Evolutionary conservation across 1,284 basidiomycete genomes (phyloP), one percentile per base, ranked within the genome.

Genomic region (Trametes pubescens): DNA sequence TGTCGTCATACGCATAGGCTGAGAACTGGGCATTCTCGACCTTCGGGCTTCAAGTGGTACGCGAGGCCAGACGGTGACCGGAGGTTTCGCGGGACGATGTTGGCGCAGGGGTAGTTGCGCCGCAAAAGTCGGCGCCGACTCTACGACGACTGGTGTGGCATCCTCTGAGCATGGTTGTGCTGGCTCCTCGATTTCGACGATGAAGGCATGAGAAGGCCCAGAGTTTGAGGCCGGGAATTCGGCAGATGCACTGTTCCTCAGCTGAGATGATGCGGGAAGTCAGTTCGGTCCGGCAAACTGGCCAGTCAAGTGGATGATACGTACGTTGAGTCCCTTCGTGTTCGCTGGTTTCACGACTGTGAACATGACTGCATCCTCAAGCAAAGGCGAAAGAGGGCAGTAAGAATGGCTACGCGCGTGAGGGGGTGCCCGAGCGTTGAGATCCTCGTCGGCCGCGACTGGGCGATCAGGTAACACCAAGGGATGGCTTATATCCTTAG

Each of bases 51-150:
- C 60, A 8, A 34, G 6, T 29, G 48, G 40, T 7, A 40, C 21
- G 18, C 51, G 44, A 29, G 59, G 59, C 59, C 59, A 48, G 11
- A 60, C 46, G 2, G 52, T 60, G 16, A 54, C 51, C 5, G 51
- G 51, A 2, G 52, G 59, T 8, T 48, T 38, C 35, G 21, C 48
- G 11, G 43, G 51, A 16, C 51, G 51, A 4, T 47, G 44, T 7
- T 29, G 24, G 24, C 51, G 35, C 21, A 44, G 58, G 35, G 32
- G 51, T 32, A 7, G 16, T 37, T 26, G 14, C 26, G 49, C 40
- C 6, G 26, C 3, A 10, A 38, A 13, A 16, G 37, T 11, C 10
- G 10, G 3, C 14, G 37, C 37, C 3, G 37, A 38, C 14, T 38
- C 37, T 38, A 16, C 37, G 37, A 10, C 14, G 37, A 3, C 11